A percentile compares a stretch with the other conserved stretches of the same genome.
Evolutionary conservation across 352 stramenopile genomes (phyloP).

Genomic region (Globisporangium recalcitrans): DNA sequence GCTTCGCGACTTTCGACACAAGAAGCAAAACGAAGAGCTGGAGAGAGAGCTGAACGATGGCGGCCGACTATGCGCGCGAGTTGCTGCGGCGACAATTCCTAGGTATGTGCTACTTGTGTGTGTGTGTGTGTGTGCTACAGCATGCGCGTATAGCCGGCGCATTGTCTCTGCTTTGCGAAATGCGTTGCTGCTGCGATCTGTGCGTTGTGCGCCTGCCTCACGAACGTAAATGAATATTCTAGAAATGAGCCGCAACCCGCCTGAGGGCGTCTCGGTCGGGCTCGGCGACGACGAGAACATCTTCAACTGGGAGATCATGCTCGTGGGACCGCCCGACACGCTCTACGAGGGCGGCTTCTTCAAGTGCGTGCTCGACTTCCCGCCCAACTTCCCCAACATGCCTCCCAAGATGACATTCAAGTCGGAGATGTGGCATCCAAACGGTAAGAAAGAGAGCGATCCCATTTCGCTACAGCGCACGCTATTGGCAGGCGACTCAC

Average conservation of each 20-base stretch:
- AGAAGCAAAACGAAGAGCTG: constrained; percentile 16
- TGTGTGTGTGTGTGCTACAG: too few species aligned
- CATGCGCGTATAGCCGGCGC: too few species aligned
- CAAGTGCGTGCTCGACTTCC: constrained; percentile 96
- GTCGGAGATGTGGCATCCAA: constrained; percentile 99
- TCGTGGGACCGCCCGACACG: constrained; percentile 94
- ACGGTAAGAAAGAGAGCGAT: constrained; percentile 57
- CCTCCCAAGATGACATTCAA: constrained; percentile 98
- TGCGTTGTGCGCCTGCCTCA: neutral
- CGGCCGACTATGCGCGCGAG: constrained; percentile 73
- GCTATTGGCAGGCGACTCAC: neutral
- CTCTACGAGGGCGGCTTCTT: constrained; percentile 98
- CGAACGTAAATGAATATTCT: constrained; percentile 10
- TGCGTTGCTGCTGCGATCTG: neutral
- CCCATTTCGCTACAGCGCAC: neutral
- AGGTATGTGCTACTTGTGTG: constrained; percentile 29
- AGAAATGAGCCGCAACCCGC: constrained; percentile 98
- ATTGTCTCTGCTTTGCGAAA: neutral
- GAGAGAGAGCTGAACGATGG: constrained; percentile 17
- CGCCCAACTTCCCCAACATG: constrained; percentile 98
- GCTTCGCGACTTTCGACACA: neutral
- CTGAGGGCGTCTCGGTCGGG: constrained; percentile 97
- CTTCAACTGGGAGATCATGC: constrained; percentile 98
- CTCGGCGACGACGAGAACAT: constrained; percentile 97
- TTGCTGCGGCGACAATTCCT: constrained; percentile 79